phyloP scores from a whole-genome alignment of 1,139 yeast species.

The Blastobotrys capitulatus region DNA sequence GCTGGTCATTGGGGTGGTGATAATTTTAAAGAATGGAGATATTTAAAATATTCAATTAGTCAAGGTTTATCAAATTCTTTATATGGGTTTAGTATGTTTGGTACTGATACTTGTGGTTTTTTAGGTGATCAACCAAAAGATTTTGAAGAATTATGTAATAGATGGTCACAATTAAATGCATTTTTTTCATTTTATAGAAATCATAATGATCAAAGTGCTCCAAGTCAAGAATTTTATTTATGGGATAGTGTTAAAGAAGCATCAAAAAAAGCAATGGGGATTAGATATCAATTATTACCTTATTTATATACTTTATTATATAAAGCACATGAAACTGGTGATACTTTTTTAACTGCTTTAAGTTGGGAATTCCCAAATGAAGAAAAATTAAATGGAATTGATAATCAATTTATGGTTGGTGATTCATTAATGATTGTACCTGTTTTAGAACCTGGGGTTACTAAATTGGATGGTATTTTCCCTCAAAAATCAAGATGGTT shows the following conservation, averaged over 20 bases:
- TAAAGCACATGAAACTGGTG: slow-evolving; percentile 17
- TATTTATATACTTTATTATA: slow-evolving; percentile 19
- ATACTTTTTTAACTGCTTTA: slow-evolving; percentile 17
- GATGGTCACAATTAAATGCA: slow-evolving; percentile 21
- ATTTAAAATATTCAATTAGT: slow-evolving; percentile 14
- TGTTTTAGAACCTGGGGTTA: slow-evolving; percentile 17
- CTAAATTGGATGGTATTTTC: neutral
- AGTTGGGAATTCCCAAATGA: slow-evolving; percentile 22
- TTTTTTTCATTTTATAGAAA: slow-evolving; percentile 21
- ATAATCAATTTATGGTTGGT: slow-evolving; percentile 20
- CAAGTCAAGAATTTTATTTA: slow-evolving; percentile 17
- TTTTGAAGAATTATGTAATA: slow-evolving; percentile 18
- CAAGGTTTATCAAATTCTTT: slow-evolving; percentile 18
- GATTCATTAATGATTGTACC: slow-evolving; percentile 18
- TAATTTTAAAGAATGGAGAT: slow-evolving; percentile 19
- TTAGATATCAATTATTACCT: slow-evolving; percentile 19
- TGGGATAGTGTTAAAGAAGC: slow-evolving; percentile 18
- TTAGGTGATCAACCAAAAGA: slow-evolving; percentile 6
- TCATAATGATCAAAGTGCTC: slow-evolving; percentile 15
- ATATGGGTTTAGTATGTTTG: slow-evolving; percentile 22
- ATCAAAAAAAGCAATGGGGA: slow-evolving; percentile 15
- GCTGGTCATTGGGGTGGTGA: slow-evolving; percentile 26
- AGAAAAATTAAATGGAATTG: slow-evolving; percentile 10
- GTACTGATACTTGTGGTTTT: slow-evolving; percentile 22
- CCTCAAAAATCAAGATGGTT: slow-evolving; percentile 27